These are phyloP conservation scores for Fusarium kyushuense DNA, from an alignment of 2,329 filamentous ascomycete genomes.

Conservation along the genomic window DNA sequence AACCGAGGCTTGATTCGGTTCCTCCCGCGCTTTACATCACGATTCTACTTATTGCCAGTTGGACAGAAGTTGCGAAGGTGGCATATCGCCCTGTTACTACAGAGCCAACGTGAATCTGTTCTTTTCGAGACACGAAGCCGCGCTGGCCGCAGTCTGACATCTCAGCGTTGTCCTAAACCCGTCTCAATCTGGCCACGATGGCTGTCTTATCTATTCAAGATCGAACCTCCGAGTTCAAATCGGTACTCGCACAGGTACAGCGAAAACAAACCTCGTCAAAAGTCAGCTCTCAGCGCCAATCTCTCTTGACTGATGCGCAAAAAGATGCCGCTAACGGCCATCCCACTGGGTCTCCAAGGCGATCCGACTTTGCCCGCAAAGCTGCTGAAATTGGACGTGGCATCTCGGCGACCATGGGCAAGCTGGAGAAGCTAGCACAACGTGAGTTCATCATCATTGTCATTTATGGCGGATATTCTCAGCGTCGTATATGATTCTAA, in stretches of 20 bases:
- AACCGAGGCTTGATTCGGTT: slow-evolving; percentile 32
- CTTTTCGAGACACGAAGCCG: slow-evolving; percentile 46
- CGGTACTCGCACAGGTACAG: slow-evolving; percentile 88
- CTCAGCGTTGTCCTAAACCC: slow-evolving; percentile 33
- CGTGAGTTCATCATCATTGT: slow-evolving; percentile 59
- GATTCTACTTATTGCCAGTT: slow-evolving; percentile 9
- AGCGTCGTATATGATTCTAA: slow-evolving; percentile 17
- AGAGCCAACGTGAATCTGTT: slow-evolving; percentile 6
- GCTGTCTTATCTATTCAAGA: slow-evolving; percentile 88
- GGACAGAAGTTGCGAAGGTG: slow-evolving; percentile 23
- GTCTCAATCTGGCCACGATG: slow-evolving; percentile 58
- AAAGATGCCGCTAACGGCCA: slow-evolving; percentile 70
- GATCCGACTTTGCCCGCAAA: slow-evolving; percentile 92
- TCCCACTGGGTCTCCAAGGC: slow-evolving; percentile 62
- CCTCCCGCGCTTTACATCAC: slow-evolving; percentile 26
- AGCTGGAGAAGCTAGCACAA: slow-evolving; percentile 92
- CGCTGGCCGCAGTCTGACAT: slow-evolving; percentile 53
- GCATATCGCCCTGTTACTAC: slow-evolving; percentile 9
- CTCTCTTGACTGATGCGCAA: slow-evolving; percentile 80
- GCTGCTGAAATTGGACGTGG: slow-evolving; percentile 93
- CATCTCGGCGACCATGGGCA: slow-evolving; percentile 92
- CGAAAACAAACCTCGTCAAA: slow-evolving; percentile 82
- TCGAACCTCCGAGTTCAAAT: slow-evolving; percentile 93
- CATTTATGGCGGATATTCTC: not conserved
- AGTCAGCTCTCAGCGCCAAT: slow-evolving; percentile 81